A percentile compares a stretch with the other conserved stretches of the same genome.
phyloP scores from a whole-genome alignment of 805 yeast species.

The Cyberlindnera sargentensis region DNA sequence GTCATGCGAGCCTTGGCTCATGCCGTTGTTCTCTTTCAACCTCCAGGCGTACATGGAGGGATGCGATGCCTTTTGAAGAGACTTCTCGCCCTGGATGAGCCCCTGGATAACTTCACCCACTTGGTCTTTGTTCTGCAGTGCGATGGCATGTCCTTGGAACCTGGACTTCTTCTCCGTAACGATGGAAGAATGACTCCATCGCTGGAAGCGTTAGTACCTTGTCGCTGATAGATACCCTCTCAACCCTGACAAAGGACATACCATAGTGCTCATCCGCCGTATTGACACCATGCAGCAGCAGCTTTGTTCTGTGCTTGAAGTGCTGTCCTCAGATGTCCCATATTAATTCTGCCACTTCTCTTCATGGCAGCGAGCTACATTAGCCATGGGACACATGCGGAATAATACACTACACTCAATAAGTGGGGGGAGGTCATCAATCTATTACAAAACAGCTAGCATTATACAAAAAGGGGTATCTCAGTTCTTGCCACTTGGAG shows the following conservation, averaged over 20 bases:
- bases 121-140: constrained; percentile 32
- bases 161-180: constrained; percentile 49
- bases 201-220: neutral
- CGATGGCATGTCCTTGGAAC: constrained; percentile 57
- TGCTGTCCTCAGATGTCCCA: too few species aligned
- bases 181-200: constrained; percentile 36
- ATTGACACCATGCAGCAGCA: too few species aligned
- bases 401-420: too few species aligned
- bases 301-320: too few species aligned
- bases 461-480: neutral
- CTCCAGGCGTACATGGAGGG: constrained; percentile 75
- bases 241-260: too few species aligned
- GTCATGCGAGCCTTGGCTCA: constrained; percentile 57
- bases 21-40: constrained; percentile 6
- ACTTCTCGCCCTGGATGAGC: constrained; percentile 39
- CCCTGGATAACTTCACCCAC: constrained; percentile 36
- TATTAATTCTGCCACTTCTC: too few species aligned
- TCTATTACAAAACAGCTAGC: neutral
- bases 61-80: constrained; percentile 55
- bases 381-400: too few species aligned
- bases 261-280: too few species aligned
- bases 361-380: too few species aligned
- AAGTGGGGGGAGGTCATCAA: neutral
- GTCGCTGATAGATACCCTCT: too few species aligned
- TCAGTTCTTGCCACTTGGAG: neutral